phyloP scores from a whole-genome alignment of 2,329 filamentous ascomycete species.

The Aspergillus fumigatus region DNA sequence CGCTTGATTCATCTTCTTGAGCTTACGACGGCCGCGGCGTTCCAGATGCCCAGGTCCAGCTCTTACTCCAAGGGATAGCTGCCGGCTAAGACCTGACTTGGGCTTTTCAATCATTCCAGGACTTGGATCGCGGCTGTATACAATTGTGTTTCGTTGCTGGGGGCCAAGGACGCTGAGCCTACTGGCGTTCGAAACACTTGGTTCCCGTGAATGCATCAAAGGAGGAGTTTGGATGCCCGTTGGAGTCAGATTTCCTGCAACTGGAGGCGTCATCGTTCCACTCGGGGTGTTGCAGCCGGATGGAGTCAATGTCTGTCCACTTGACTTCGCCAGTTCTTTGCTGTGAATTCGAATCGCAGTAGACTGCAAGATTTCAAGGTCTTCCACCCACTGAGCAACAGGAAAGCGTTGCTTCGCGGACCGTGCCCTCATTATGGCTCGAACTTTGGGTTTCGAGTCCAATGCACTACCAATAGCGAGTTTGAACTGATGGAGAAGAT shows the following conservation, averaged over 20 bases:
- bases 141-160: slow-evolving; percentile 35
- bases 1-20: slow-evolving; percentile 19
- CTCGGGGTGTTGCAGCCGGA: slow-evolving; percentile 43
- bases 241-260: slow-evolving; percentile 21
- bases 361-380: slow-evolving; percentile 58
- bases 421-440: slow-evolving; percentile 60
- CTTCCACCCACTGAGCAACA: slow-evolving; percentile 63
- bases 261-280: slow-evolving; percentile 28
- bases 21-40: slow-evolving; percentile 24
- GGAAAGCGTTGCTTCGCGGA: slow-evolving; percentile 64
- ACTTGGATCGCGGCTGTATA: slow-evolving; percentile 37
- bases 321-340: slow-evolving; percentile 36
- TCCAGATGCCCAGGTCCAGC: slow-evolving; percentile 37
- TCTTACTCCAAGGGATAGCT: slow-evolving; percentile 37
- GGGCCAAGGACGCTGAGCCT: slow-evolving; percentile 32
- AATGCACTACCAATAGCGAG: slow-evolving; percentile 59
- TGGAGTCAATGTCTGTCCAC: slow-evolving; percentile 30
- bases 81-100: slow-evolving; percentile 30
- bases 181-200: slow-evolving; percentile 26
- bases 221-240: slow-evolving; percentile 32
- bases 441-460: slow-evolving; percentile 51
- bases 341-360: slow-evolving; percentile 56
- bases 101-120: slow-evolving; percentile 27
- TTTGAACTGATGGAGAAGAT: slow-evolving; percentile 62
- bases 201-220: slow-evolving; percentile 25